phyloP scores from a whole-genome alignment of 2,329 filamentous ascomycete genomes.

The Gnomoniopsis sp. region DNA sequence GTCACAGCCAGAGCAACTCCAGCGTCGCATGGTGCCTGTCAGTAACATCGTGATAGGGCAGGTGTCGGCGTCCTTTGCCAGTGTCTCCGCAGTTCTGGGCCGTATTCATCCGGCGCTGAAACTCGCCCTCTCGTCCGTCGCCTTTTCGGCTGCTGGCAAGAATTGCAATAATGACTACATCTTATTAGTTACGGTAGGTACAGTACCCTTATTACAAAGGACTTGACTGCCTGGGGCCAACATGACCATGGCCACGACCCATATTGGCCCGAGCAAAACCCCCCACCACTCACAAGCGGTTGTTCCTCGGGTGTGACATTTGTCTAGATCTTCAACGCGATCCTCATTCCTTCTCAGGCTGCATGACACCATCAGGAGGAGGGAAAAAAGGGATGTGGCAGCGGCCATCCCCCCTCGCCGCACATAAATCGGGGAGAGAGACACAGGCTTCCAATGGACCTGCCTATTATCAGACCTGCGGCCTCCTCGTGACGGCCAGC shows the following conservation, averaged over 20 bases:
- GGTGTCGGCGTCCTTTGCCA: neutral
- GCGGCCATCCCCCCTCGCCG: neutral
- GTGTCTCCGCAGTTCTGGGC: neutral
- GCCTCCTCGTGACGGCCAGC: slow-evolving; percentile 18
- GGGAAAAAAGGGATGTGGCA: neutral
- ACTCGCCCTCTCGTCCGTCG: neutral
- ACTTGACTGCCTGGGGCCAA: neutral
- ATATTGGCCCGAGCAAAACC: neutral
- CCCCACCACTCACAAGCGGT: neutral
- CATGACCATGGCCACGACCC: neutral
- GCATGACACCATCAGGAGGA: slow-evolving; percentile 1
- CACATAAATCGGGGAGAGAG: neutral
- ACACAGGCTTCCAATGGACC: neutral
- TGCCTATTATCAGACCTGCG: slow-evolving; percentile 16
- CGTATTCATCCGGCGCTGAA: neutral
- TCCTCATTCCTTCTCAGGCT: neutral
- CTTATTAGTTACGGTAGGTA: too few species aligned
- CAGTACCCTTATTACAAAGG: neutral
- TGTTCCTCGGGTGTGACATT: neutral
- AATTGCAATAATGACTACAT: neutral
- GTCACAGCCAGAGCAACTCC: slow-evolving; percentile 6
- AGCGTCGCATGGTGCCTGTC: neutral
- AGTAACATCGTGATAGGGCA: neutral
- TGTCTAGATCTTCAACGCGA: neutral
- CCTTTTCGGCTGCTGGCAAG: neutral